Evolutionary conservation across 345 rosid genomes (phyloP).

Genomic region (Cardamine chenopodiifolia): DNA sequence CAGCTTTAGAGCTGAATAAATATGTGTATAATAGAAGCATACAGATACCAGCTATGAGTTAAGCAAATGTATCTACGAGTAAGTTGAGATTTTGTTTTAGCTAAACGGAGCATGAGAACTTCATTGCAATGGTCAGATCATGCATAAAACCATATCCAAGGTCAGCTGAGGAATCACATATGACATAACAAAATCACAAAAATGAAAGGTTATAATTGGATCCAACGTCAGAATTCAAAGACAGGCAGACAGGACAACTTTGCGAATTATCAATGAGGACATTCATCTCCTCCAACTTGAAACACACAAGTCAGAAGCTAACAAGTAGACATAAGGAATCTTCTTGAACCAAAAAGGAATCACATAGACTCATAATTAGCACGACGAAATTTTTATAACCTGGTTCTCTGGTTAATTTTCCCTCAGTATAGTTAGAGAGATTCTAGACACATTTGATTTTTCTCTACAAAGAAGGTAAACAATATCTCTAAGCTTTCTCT

Average conservation of each 20-base stretch:
- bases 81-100: background rate
- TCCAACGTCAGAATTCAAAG: background rate
- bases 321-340: slow-evolving; percentile 6
- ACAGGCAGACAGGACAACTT: background rate
- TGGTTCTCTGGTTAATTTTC: background rate
- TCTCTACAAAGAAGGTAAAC: background rate
- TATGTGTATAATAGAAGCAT: background rate
- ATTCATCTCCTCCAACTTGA: background rate
- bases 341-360: slow-evolving; percentile 20
- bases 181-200: slow-evolving; percentile 6
- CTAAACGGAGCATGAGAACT: background rate
- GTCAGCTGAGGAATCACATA: slow-evolving; percentile 2
- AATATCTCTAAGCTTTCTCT: background rate
- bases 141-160: background rate
- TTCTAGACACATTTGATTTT: background rate
- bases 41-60: background rate
- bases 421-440: background rate
- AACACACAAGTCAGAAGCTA: slow-evolving; percentile 17
- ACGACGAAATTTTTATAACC: background rate
- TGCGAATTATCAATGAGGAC: background rate
- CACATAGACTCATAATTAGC: slow-evolving; percentile 4
- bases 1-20: background rate
- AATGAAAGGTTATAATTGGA: background rate
- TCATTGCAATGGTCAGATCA: slow-evolving; percentile 7
- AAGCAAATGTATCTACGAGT: background rate